Evolutionary conservation across 1,284 basidiomycete species (phyloP).

Genomic region (Ustilago xerochloae): DNA sequence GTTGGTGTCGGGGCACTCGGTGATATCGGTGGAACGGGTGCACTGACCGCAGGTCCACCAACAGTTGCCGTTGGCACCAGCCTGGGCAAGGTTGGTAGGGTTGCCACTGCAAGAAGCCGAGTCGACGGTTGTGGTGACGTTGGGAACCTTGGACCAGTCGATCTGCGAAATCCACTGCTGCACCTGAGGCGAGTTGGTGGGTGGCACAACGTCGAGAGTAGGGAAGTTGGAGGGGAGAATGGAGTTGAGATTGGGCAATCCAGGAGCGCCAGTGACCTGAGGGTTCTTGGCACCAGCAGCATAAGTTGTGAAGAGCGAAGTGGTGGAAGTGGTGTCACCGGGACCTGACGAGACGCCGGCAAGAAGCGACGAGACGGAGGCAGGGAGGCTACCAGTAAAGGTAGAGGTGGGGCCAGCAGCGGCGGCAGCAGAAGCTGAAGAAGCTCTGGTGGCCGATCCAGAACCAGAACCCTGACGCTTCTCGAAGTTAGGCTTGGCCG

Average conservation of each 20-base stretch:
- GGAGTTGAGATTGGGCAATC: constrained; percentile 43
- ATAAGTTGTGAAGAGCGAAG: constrained; percentile 52
- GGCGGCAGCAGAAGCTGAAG: constrained; percentile 23
- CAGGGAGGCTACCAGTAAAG: constrained; percentile 54
- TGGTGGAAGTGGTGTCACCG: constrained; percentile 44
- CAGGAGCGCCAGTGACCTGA: constrained; percentile 56
- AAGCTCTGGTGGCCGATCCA: constrained; percentile 15
- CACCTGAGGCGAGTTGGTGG: constrained; percentile 77
- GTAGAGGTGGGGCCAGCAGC: constrained; percentile 44
- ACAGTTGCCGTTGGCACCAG: constrained; percentile 71
- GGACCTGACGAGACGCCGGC: constrained; percentile 52
- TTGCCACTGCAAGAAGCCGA: constrained; percentile 77
- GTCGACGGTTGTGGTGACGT: constrained; percentile 73
- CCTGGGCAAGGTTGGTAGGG: constrained; percentile 73
- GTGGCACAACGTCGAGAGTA: constrained; percentile 76
- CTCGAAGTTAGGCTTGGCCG: constrained; percentile 29
- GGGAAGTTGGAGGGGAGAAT: constrained; percentile 74
- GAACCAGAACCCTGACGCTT: constrained; percentile 33
- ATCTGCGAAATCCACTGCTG: constrained; percentile 79
- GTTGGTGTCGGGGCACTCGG: constrained; percentile 80
- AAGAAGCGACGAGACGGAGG: constrained; percentile 47
- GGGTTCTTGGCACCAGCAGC: constrained; percentile 55
- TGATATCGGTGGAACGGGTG: constrained; percentile 79
- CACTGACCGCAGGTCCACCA: constrained; percentile 90
- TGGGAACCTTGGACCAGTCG: constrained; percentile 75